These are phyloP conservation scores for Ogataea kodamae DNA, from an alignment of 805 yeast species.

Conservation along the genomic window DNA sequence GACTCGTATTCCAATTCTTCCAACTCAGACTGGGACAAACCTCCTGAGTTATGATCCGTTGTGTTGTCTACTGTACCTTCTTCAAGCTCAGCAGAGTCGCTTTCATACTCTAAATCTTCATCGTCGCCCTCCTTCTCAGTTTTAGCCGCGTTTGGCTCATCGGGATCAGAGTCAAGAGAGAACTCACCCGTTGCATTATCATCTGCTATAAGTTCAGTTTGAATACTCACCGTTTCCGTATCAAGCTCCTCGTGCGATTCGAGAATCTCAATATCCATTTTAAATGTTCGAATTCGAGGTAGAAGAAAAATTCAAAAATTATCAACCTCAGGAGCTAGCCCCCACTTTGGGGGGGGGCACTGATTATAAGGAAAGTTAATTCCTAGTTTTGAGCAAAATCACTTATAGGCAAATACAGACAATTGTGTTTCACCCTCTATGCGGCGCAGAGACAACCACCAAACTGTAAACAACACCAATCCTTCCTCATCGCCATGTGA, in stretches of 20 bases:
- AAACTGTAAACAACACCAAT: no score
- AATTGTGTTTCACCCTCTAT: no score
- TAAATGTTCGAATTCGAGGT: no score
- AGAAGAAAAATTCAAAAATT: no score
- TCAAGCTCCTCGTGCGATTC: constrained; percentile 9
- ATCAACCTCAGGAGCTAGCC: no score
- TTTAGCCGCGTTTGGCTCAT: constrained; percentile 12
- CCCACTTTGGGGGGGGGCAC: no score
- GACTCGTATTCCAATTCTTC: constrained; percentile 5
- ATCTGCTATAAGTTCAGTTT: constrained; percentile 12
- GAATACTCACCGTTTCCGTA: constrained; percentile 6
- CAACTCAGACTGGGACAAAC: constrained; percentile 1
- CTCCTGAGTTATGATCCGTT: background rate
- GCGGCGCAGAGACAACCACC: no score
- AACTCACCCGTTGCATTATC: constrained; percentile 1
- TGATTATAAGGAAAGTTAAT: no score
- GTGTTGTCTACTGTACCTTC: constrained; percentile 1
- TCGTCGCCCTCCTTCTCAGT: constrained; percentile 27
- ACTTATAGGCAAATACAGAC: no score
- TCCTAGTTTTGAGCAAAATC: no score
- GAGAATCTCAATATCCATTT: constrained; percentile 15
- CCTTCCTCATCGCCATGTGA: no score
- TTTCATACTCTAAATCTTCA: constrained; percentile 32
- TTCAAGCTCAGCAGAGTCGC: constrained; percentile 26
- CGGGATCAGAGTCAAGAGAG: constrained; percentile 7